Evolutionary conservation across 768 basidiomycete genomes (phyloP).

Genomic region (Hypholoma fasciculare): DNA sequence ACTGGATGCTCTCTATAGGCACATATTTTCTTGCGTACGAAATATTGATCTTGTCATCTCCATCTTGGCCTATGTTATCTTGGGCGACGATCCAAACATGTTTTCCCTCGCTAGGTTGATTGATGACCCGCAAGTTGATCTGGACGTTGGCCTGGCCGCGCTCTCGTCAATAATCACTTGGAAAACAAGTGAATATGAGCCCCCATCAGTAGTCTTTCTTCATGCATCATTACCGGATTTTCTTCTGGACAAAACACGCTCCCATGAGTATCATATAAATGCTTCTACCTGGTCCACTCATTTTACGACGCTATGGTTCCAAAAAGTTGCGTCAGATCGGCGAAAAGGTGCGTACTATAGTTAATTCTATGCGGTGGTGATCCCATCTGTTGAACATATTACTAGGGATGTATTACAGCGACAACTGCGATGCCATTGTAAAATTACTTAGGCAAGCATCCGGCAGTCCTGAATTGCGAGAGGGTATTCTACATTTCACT

Average conservation of each 20-base stretch:
- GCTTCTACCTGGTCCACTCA: not conserved
- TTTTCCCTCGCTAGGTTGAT: not conserved
- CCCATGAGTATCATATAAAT: not conserved
- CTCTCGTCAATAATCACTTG: not conserved
- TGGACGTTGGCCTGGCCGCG: not conserved
- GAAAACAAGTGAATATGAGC: not conserved
- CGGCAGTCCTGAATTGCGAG: not conserved
- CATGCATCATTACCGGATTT: conserved; percentile 10
- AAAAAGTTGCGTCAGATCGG: not conserved
- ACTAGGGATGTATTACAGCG: not conserved
- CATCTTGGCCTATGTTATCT: not conserved
- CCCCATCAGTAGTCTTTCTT: not conserved
- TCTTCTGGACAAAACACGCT: not conserved
- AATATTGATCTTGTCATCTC: not conserved
- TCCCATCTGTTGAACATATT: not conserved
- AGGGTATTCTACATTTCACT: not conserved
- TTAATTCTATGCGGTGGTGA: too few species aligned
- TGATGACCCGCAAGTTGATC: not conserved
- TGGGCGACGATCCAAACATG: not conserved
- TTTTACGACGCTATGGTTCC: not conserved
- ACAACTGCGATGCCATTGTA: not conserved
- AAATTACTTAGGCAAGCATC: not conserved
- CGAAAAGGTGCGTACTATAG: not conserved
- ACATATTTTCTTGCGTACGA: not conserved
- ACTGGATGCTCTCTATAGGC: conserved; percentile 1